These are phyloP conservation scores for Irpex rosettiformis DNA, from an alignment of 1,284 basidiomycete genomes.

Conservation along the genomic window DNA sequence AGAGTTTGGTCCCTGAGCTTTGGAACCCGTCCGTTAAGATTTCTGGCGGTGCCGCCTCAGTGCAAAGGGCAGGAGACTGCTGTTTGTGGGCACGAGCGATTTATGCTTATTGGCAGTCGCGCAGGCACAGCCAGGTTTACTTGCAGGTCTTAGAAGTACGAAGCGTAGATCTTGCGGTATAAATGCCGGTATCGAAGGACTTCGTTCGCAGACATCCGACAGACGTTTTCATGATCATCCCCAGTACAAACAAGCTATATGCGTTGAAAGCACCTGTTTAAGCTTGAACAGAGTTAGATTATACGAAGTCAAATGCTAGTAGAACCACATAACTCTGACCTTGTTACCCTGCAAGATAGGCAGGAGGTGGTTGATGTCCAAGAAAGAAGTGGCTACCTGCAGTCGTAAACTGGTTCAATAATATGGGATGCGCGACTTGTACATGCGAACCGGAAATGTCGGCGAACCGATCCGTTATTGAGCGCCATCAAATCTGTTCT, in stretches of 20 bases:
- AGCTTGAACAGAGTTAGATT: neutral
- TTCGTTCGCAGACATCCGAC: neutral
- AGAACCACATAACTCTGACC: neutral
- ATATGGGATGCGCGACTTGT: neutral
- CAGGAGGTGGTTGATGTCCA: neutral
- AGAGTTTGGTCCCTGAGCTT: too few relatives aligned
- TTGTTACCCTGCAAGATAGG: neutral
- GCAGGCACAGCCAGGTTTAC: neutral
- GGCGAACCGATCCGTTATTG: neutral
- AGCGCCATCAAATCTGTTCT: neutral
- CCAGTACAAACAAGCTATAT: neutral
- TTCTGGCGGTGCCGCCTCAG: too few relatives aligned
- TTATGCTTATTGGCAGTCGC: neutral
- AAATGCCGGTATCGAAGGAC: neutral
- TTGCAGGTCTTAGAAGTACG: neutral
- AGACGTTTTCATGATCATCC: neutral
- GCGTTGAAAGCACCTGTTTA: neutral
- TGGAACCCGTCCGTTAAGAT: too few relatives aligned
- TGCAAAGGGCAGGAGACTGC: too few relatives aligned
- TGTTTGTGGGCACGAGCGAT: neutral
- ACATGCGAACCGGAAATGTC: neutral
- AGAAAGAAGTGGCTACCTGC: neutral
- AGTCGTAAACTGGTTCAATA: neutral
- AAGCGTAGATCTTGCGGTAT: neutral
- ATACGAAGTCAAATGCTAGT: neutral